Conservation (phyloP, 345 rosid genomes). For the Eucalyptus tenuipes region DNA sequence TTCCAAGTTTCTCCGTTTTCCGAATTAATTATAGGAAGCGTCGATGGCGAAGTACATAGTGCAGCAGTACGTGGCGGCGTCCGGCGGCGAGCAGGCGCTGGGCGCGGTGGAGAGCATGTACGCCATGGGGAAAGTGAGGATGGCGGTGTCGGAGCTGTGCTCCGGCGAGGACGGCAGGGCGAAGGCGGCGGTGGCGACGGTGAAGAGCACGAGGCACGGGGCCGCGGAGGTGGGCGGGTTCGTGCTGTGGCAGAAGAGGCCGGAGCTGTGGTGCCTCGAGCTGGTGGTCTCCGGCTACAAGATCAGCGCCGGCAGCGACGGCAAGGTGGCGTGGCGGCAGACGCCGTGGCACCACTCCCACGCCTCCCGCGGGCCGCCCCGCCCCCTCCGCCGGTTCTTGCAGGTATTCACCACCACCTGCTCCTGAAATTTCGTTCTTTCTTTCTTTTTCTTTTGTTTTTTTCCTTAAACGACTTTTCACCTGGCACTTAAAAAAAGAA, state of each 20-base stretch:
- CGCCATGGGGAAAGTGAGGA: constrained; percentile 92
- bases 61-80: constrained; percentile 80
- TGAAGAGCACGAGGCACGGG: constrained; percentile 30
- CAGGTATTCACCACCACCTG: constrained; percentile 26
- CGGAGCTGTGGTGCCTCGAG: constrained; percentile 86
- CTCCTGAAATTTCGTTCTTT: neutral
- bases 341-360: constrained; percentile 94
- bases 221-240: constrained; percentile 82
- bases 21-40: constrained; percentile 29
- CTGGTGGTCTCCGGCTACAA: constrained; percentile 80
- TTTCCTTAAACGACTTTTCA: neutral
- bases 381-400: constrained; percentile 74
- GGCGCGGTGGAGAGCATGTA: constrained; percentile 63
- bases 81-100: constrained; percentile 73
- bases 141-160: constrained; percentile 72
- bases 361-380: constrained; percentile 77
- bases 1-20: neutral
- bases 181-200: constrained; percentile 31
- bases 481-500: neutral
- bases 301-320: constrained; percentile 93
- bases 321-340: constrained; percentile 85
- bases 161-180: constrained; percentile 47
- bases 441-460: no score
- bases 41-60: constrained; percentile 94
- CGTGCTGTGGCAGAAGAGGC: constrained; percentile 84